A percentile compares a stretch with the other conserved stretches of the same genome.
phyloP scores from a whole-genome alignment of 2,329 filamentous ascomycete genomes.

The Ascochyta clinopodiicola region DNA sequence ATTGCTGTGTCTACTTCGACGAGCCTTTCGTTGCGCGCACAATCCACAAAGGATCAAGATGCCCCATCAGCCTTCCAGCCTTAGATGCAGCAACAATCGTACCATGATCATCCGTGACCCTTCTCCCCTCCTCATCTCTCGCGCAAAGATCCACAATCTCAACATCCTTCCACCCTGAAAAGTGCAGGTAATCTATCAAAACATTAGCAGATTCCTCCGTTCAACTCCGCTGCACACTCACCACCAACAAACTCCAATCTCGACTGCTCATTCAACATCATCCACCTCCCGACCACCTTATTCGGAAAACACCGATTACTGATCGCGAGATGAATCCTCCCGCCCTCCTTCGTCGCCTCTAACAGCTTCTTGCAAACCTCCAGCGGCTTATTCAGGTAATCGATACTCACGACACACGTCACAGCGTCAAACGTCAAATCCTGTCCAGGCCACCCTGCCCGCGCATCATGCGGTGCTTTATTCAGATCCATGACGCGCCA shows the following conservation, averaged over 20 bases:
- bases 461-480: constrained; percentile 39
- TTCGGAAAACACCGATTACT: constrained; percentile 62
- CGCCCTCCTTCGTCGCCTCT: constrained; percentile 50
- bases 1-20: not conserved
- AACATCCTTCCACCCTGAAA: constrained; percentile 59
- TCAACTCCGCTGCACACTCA: constrained; percentile 2
- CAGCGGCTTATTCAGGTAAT: constrained; percentile 58
- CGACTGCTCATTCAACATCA: constrained; percentile 54
- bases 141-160: constrained; percentile 61
- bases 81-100: constrained; percentile 19
- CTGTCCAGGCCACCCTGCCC: constrained; percentile 14
- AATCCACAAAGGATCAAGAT: constrained; percentile 39
- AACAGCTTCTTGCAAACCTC: constrained; percentile 54
- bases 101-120: constrained; percentile 33
- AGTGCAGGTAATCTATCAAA: constrained; percentile 54
- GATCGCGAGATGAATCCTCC: constrained; percentile 58
- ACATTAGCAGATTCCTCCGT: not conserved
- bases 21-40: constrained; percentile 29
- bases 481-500: constrained; percentile 54
- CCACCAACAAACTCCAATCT: constrained; percentile 58
- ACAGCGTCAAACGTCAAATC: constrained; percentile 50
- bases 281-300: constrained; percentile 59
- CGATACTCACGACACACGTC: constrained; percentile 60
- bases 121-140: constrained; percentile 36
- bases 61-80: constrained; percentile 17